Percentiles rank a stretch among this genome's conserved stretches.
These are phyloP conservation scores for Lentinula aciculospora DNA, from an alignment of 768 basidiomycete species.

Conservation along the genomic window DNA sequence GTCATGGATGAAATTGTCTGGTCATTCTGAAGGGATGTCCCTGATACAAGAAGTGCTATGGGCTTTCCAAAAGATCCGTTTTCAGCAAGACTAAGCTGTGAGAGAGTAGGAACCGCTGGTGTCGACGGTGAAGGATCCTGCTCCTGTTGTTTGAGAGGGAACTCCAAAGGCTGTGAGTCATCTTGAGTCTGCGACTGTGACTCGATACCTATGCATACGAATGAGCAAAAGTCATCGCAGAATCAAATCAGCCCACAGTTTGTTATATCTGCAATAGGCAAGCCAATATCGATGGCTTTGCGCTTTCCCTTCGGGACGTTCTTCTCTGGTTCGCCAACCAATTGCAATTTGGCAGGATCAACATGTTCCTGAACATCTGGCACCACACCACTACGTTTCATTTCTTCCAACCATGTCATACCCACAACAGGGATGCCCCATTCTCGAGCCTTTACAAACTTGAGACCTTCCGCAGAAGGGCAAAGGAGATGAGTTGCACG, in stretches of 20 bases:
- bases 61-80: slow-evolving; percentile 2
- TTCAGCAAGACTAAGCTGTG: not conserved
- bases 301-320: slow-evolving; percentile 22
- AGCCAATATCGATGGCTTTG: slow-evolving; percentile 11
- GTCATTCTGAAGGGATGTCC: not conserved
- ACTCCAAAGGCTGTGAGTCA: not conserved
- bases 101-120: not conserved
- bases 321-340: slow-evolving; percentile 2
- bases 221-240: not conserved
- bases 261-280: slow-evolving; percentile 37
- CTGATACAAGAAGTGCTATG: not conserved
- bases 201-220: not conserved
- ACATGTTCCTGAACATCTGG: slow-evolving; percentile 21
- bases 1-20: not conserved
- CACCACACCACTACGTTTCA: slow-evolving; percentile 48
- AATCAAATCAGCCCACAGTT: slow-evolving; percentile 27
- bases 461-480: slow-evolving; percentile 60
- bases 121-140: not conserved
- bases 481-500: slow-evolving; percentile 79
- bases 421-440: slow-evolving; percentile 77
- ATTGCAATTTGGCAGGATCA: slow-evolving; percentile 24
- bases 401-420: slow-evolving; percentile 61
- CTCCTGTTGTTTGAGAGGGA: not conserved
- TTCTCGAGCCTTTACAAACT: slow-evolving; percentile 72
- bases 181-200: slow-evolving; percentile 3